These are phyloP conservation scores for Bruguiera gymnorhiza DNA, from an alignment of 345 rosid genomes.

Conservation along the genomic window DNA sequence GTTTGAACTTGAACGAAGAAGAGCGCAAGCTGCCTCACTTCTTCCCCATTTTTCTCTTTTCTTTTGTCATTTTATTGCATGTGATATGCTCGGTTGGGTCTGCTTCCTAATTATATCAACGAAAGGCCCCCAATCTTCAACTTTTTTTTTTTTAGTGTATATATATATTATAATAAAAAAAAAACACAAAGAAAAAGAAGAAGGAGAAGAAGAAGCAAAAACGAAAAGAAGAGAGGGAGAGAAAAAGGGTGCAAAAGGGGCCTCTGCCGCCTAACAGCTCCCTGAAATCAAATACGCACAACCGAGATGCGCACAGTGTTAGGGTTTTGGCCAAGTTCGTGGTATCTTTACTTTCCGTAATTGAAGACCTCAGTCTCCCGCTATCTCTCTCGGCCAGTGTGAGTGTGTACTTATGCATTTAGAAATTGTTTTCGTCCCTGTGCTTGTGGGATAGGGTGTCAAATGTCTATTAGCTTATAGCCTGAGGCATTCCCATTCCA, in stretches of 20 bases:
- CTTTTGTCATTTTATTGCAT: no score
- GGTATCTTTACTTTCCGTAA: constrained; percentile 63
- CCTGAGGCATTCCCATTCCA: not conserved
- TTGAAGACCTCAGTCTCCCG: constrained; percentile 30
- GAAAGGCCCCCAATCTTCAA: no score
- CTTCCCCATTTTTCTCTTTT: no score
- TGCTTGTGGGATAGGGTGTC: not conserved
- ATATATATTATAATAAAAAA: no score
- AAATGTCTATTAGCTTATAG: not conserved
- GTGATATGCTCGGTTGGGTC: not conserved
- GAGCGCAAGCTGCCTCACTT: no score
- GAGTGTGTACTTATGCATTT: not conserved
- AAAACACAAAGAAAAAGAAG: no score
- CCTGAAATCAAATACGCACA: not conserved
- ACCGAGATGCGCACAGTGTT: not conserved
- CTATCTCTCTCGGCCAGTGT: not conserved
- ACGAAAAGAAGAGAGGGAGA: constrained; percentile 8
- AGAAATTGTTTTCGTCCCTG: not conserved
- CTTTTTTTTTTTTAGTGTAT: not conserved
- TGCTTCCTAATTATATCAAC: no score
- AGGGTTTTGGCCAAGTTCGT: constrained; percentile 46
- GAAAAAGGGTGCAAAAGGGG: no score
- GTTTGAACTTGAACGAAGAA: no score
- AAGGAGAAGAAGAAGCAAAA: constrained; percentile 11
- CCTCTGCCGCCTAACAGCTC: no score